Evolutionary conservation across 2,329 filamentous ascomycete species (phyloP), one percentile per base, ranked within the genome.

Genomic region (Bipolaris bicolor): DNA sequence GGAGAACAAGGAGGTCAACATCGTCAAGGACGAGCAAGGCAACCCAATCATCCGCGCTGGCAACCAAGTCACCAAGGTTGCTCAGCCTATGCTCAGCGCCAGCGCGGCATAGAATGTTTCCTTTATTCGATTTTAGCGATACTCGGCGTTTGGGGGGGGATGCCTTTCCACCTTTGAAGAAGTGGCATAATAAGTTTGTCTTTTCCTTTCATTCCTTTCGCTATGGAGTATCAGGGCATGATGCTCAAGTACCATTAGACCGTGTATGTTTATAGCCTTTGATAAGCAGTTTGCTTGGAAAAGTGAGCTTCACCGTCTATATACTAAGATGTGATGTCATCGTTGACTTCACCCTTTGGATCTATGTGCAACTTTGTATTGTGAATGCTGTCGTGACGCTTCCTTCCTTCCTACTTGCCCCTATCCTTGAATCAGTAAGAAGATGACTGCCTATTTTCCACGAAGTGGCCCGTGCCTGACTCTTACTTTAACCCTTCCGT

Each of bases 21-120:
- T 90, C 65, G 86, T 91, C 76, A 92, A 91, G 76, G 93, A 97
- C 75, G 90, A 88, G 15, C 82, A 86, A 52, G 93, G 92, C 49
- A 85, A 91, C 77, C 88, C 90, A 63, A 92, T 97, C 67, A 86
- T 96, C 71, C 89, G 93, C 63, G 92, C 93, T 64, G 92, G 92
- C 52, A 83, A 87, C 69, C 93, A 97, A 80, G 86, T 91, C 58
- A 97, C 93, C 67, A 92, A 91, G 79, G 86, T 96, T 49, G 81
- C 87, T 18, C 87, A 92, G 76, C 92, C 93, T 43, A 86, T 91
- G 53, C 87, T 89, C 62, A 93, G 88, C 68, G 93, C 93, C 58
- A 92, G 92, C 78, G 92, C 92, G 63, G 92, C 92, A 71, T 94
- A 78, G 67, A 71, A 57, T 39, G 47, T 57, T 46, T 58, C 24